Base-by-base conservation (phyloP, 352 stramenopile species). In the Phytophthora agathidicida region DNA sequence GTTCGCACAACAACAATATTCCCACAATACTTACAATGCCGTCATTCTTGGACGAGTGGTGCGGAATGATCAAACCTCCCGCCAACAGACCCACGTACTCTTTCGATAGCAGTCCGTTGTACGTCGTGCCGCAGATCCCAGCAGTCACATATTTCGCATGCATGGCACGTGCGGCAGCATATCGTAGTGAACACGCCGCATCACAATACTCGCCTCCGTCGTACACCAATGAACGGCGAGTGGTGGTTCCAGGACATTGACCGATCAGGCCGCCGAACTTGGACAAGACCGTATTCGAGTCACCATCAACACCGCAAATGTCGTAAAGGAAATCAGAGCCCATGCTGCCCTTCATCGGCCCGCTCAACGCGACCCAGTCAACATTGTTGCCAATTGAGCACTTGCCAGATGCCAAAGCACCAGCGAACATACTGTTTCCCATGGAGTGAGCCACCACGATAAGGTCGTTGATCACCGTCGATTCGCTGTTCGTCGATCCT, bases 391-490 rank as follows among this genome's bases (percentile, higher is more conserved):
- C 73, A 7, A 87, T 68, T 7, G 59, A 68, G 43, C 76, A 89
- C 51, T 79, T 73, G 7, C 57, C 66, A 3, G 60, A 73, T 11
- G 71, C 74, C 9, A 87, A 31, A 6, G 79, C 79, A 2, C 69
- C 62, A 10, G 56, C 73, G 8, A 84, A 33, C 66, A 85, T 81
- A 30, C 71, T 64, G 44, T 80, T 83, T 10, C 76, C 79, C 74
- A 86, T 86, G 4, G 79, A 89, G 42, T 86, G 73, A 4, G 68
- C 64, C 10, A 89, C 59, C 24, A 88, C 47, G 46, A 83, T 86
- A 17, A 77, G 57, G 45, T 86, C 58, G 28, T 78, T 60, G 37
- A 79, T 78, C 17, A 69, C 73, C 19, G 73, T 80, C 27, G 42
- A 60, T 0, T 53, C 52, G 8, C 59, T 64, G 48, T 56, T 16